Percentiles rank a stretch among this genome's conserved stretches.
Evolutionary conservation across 495 filamentous ascomycete genomes (phyloP).

Genomic region (Sporormia fimetaria): DNA sequence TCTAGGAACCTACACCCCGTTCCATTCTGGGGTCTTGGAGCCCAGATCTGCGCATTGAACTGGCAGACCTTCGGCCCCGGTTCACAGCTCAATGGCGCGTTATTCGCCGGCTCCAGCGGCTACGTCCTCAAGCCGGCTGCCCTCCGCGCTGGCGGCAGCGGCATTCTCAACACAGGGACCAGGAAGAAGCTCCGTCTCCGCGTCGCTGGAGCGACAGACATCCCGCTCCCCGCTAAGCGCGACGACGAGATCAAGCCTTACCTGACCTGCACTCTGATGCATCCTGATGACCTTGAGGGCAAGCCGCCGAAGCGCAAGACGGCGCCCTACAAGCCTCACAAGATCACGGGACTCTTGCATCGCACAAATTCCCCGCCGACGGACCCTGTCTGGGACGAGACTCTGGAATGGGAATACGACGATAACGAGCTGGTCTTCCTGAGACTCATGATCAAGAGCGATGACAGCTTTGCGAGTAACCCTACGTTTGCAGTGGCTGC

Average conservation of each 20-base stretch:
- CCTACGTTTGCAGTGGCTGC: constrained; percentile 39
- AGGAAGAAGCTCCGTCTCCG: constrained; percentile 34
- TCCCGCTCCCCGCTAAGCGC: constrained; percentile 34
- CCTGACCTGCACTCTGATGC: constrained; percentile 42
- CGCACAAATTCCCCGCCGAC: constrained; percentile 35
- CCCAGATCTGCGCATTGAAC: constrained; percentile 46
- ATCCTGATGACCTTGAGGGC: constrained; percentile 33
- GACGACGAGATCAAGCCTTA: constrained; percentile 40
- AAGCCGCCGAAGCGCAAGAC: constrained; percentile 42
- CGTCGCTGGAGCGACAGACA: constrained; percentile 41
- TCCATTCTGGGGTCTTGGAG: constrained; percentile 43
- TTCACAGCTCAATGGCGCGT: constrained; percentile 46
- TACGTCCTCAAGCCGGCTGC: constrained; percentile 44
- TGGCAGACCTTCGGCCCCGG: constrained; percentile 46
- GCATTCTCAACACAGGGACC: constrained; percentile 28
- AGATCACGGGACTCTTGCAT: constrained; percentile 33
- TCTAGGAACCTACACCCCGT: constrained; percentile 42
- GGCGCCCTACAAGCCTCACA: constrained; percentile 37
- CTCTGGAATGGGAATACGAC: constrained; percentile 44
- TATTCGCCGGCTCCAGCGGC: constrained; percentile 43
- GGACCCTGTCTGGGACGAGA: constrained; percentile 43
- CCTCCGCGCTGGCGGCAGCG: constrained; percentile 39
- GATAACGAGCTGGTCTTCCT: constrained; percentile 44
- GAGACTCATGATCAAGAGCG: constrained; percentile 43
- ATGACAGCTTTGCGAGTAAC: constrained; percentile 41